A percentile compares a stretch with the other conserved stretches of the same genome.
Evolutionary conservation across 768 basidiomycete species (phyloP).

Genomic region (Agrocybe pediades): DNA sequence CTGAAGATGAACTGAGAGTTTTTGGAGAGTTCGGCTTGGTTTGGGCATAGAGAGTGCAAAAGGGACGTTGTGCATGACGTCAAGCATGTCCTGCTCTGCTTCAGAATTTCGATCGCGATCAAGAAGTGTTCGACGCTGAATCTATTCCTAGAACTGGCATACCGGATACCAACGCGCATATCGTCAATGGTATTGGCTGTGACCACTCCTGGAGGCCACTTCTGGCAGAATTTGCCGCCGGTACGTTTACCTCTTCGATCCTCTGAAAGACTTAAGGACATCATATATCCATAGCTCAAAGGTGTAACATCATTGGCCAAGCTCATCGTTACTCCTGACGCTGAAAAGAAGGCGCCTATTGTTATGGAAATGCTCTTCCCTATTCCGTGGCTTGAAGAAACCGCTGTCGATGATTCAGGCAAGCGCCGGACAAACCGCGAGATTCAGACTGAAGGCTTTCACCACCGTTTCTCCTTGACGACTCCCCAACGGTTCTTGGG

Average conservation of each 20-base stretch:
- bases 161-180: constrained; percentile 65
- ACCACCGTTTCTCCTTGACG: constrained; percentile 49
- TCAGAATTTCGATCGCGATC: neutral
- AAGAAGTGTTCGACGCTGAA: neutral
- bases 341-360: constrained; percentile 47
- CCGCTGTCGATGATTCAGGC: neutral
- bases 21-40: no score
- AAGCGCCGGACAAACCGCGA: neutral
- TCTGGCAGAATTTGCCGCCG: constrained; percentile 64
- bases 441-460: constrained; percentile 38
- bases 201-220: constrained; percentile 51
- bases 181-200: constrained; percentile 67
- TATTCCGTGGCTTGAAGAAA: constrained; percentile 52
- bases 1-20: no score
- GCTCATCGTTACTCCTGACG: constrained; percentile 45
- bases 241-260: constrained; percentile 36
- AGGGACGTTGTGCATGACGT: neutral
- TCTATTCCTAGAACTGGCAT: constrained; percentile 60
- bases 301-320: constrained; percentile 37
- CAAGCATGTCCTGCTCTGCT: neutral
- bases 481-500: constrained; percentile 63
- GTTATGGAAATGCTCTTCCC: constrained; percentile 64
- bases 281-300: constrained; percentile 33
- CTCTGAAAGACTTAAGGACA: neutral
- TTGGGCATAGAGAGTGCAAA: neutral